Evolutionary conservation across 345 rosid species (phyloP), one percentile per base, ranked within the genome.

Genomic region (Populus davidiana): DNA sequence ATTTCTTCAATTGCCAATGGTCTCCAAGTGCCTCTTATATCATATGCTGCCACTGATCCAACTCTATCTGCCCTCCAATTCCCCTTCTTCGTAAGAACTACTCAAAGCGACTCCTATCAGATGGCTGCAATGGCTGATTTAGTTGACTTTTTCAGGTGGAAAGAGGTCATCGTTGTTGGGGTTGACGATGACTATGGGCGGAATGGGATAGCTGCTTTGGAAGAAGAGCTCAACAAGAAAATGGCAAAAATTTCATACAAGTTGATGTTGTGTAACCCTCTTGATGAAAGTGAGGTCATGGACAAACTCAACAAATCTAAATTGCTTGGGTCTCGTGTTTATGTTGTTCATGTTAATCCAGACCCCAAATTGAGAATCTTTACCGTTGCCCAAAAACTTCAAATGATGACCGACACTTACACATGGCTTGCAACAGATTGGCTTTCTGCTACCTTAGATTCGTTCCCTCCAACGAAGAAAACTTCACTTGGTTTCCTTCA

Each of bases 381-480:
- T 75, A 61, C 69, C 25, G 52, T 86, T 65, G 97, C 93, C 4
- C 72, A 86, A 73, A 81, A 87, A 68, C 92, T 94, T 79, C 82
- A 86, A 65, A 91, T 93, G 99, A 89, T 94, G 97, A 86, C 83
- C 33, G 71, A 77, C 71, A 80, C 79, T 72, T 93, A 86, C 49
- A 95, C 89, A 41, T 94, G 99, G 99, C 80, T 94, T 9, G 89
- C 96, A 70, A 91, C 98, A 11, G 97, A 93, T 87, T 94, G 98
- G 98, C 90, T 94, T 72, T 85, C 97, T 79, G 76, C 92, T 67
- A 88, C 95, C 31, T 74, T 93, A 75, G 97, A 93, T 76, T 91
- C 98, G 56, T 31, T 83, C 47, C 76, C 88, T 78, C 79, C 85
- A 13, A 62, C 35, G 20, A 83, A 83, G 67, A 80, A 41, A 67